Percentiles rank a stretch among this genome's conserved stretches.
These are phyloP conservation scores for Linanthus parryae DNA, from an alignment of 148 eudicot species.

Conservation along the genomic window DNA sequence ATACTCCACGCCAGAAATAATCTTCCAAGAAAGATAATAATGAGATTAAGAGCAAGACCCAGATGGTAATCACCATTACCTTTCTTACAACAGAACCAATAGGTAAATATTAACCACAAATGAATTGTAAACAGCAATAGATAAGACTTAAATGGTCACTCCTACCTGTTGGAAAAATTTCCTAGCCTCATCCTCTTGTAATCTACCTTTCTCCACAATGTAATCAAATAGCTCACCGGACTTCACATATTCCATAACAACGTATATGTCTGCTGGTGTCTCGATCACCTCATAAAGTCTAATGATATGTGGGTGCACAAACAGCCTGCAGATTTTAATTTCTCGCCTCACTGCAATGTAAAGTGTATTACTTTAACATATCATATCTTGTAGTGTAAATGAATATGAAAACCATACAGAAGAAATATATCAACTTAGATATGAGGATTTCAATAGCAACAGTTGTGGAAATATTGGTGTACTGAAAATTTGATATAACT, in stretches of 20 bases:
- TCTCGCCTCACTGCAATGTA: constrained; percentile 36
- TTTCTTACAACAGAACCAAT: neutral
- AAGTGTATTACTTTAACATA: neutral
- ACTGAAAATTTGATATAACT: no score
- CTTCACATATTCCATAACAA: constrained; percentile 38
- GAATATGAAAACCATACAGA: neutral
- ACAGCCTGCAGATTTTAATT: constrained; percentile 33
- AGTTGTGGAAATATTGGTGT: no score
- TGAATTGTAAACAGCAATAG: neutral
- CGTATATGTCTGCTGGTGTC: constrained; percentile 32
- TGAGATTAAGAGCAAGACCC: neutral
- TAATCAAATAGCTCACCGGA: constrained; percentile 40
- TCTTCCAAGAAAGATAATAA: constrained; percentile 17
- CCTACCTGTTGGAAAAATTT: constrained; percentile 33
- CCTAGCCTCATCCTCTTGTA: constrained; percentile 38
- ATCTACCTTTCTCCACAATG: constrained; percentile 35
- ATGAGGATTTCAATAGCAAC: no score
- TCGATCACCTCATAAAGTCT: constrained; percentile 41
- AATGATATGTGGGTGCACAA: constrained; percentile 38
- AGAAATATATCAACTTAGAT: neutral
- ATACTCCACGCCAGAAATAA: constrained; percentile 38
- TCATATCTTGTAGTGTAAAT: no score
- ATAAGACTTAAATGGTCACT: no score
- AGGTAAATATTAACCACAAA: neutral
- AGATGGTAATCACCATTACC: neutral